Evolutionary conservation across 352 stramenopile species (phyloP), one percentile per base, ranked within the genome.

Genomic region (Elongisporangium prolatum): DNA sequence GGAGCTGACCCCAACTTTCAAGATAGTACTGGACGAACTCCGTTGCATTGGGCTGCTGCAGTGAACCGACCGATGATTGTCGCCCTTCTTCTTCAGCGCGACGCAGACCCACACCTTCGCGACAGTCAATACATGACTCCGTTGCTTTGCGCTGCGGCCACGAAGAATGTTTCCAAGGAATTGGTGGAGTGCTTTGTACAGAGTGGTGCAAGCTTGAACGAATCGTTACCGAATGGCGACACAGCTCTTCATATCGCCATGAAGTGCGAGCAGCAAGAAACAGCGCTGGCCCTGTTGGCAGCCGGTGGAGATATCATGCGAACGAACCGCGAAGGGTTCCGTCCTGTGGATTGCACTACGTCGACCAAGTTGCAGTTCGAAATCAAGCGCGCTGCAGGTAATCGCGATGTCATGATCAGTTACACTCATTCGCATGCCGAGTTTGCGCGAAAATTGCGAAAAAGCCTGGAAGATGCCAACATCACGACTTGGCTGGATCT

Each of bases 401-500:
- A 86, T 38, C 85, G 85, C 25, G 85, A 95, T 50, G 85, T 95
- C 14, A 93, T 95, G 83, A 95, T 95, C 63, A 91, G 77, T 59
- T 95, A 95, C 69, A 93, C 85, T 18, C 85, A 92, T 63, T 91
- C 85, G 17, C 83, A 91, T 56, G 63, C 67, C 37, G 75, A 88
- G 54, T 92, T 94, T 66, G 84, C 82, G 4, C 70, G 72, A 4
- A 86, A 89, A 50, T 68, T 91, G 59, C 81, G 81, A 16, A 68
- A 85, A 57, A 82, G 71, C 37, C 70, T 94, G 18, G 84, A 94
- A 61, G 65, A 75, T 50, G 82, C 77, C 14, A 90, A 82, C 49
- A 65, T 94, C 51, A 94, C 84, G 47, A 81, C 76, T 13, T 94
- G 80, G 84, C 71, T 92, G 18, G 80, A 92, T 50, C 74, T 87